phyloP scores from a whole-genome alignment of 345 rosid species.

The rapeseed (Brassica napus) region Da-Ae NC_063449.1:41074501-41075000 shows the following conservation, averaged over 20 bases:
- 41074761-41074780: constrained; percentile 56
- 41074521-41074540: constrained; percentile 79
- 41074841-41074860: not conserved
- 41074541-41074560: constrained; percentile 71
- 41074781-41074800: constrained; percentile 89
- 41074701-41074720: constrained; percentile 62
- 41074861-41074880: not conserved
- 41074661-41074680: not conserved
- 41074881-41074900: not conserved
- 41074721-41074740: constrained; percentile 81
- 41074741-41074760: constrained; percentile 58
- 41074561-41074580: constrained; percentile 64
- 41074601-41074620: not conserved
- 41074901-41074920: not conserved
- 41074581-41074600: constrained; percentile 26
- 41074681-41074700: constrained; percentile 53
- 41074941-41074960: not conserved
- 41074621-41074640: not conserved
- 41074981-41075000: not conserved
- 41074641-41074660: not conserved
- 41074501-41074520: constrained; percentile 74
- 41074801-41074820: constrained; percentile 68
- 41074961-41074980: not conserved
- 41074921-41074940: constrained; percentile 4
- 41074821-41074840: constrained; percentile 49